Percentiles rank a stretch among this genome's conserved stretches.
These are phyloP conservation scores for Termitomyces sp. DNA, from an alignment of 768 basidiomycete genomes.

Conservation along the genomic window DNA sequence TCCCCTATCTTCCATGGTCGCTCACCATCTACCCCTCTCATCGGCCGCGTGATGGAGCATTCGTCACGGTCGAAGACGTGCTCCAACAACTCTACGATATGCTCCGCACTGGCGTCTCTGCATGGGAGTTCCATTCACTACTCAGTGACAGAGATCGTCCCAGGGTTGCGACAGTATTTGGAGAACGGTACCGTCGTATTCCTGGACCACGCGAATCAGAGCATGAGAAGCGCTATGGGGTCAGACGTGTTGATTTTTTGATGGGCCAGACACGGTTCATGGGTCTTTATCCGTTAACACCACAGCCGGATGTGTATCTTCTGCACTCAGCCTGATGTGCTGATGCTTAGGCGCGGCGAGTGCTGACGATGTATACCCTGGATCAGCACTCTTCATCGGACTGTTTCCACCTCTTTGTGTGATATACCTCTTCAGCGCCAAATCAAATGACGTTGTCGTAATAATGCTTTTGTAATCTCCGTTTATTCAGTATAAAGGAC, in stretches of 20 bases:
- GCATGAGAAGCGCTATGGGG: slow-evolving; percentile 43
- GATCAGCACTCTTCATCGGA: not conserved
- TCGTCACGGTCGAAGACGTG: slow-evolving; percentile 33
- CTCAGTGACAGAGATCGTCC: slow-evolving; percentile 28
- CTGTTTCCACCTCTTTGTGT: not conserved
- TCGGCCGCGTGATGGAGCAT: slow-evolving; percentile 11
- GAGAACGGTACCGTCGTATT: slow-evolving; percentile 36
- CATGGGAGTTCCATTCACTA: slow-evolving; percentile 36
- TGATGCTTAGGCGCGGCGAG: not conserved
- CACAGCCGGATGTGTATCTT: slow-evolving; percentile 28
- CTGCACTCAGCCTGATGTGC: slow-evolving; percentile 8
- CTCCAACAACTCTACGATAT: slow-evolving; percentile 25
- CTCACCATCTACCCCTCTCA: slow-evolving; percentile 24
- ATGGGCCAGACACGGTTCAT: slow-evolving; percentile 38
- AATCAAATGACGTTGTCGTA: not conserved
- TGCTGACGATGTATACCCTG: not conserved
- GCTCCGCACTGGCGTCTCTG: slow-evolving; percentile 38
- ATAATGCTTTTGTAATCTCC: too few relatives aligned
- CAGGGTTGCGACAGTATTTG: slow-evolving; percentile 43
- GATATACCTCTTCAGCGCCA: not conserved
- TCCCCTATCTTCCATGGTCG: slow-evolving; percentile 29
- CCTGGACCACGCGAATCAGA: slow-evolving; percentile 27
- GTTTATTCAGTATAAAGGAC: too few relatives aligned
- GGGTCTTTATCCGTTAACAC: slow-evolving; percentile 30
- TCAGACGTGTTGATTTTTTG: slow-evolving; percentile 59